Base-by-base conservation (phyloP, 805 yeast species). In the Metschnikowia lunata region DNA sequence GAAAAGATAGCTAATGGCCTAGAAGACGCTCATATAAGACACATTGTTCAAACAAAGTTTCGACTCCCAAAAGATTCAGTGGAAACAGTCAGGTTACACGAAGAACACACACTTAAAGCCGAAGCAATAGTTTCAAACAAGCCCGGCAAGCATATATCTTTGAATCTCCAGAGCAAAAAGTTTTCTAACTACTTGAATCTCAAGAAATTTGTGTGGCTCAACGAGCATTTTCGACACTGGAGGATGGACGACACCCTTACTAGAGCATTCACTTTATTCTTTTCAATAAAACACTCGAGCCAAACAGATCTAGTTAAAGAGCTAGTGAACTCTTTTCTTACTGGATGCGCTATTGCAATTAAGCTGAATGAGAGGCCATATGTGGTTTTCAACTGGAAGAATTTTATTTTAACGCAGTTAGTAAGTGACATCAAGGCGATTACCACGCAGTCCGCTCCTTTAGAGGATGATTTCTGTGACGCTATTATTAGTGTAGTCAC, bases 361-460 rank as follows among this genome's bases (percentile, higher is more conserved):
- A 26, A 29, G 26, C 54, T 58, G 36, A 50, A 54, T n/a, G 62
- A 57, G 13, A 47, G 55, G 7, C 46, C 54, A 4, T 64, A 57
- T 41, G 54, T 66, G 12, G 39, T 55, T 7, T 61, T 60, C 51
- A 67, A 66, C 49, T 69, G 71, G 69, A 55, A 57, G 36, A 69
- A 60, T 43, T 71, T 61, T 45, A 54, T 71, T 6, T 50, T 62
- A 4, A 56, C 69, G 12, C 49, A 61, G 32, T 34, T 69, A 8
- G 66, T 70, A 1, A 45, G 45, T 7, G 48, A 64, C 9, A 42
- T 68, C 8, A 47, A 55, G 13, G 41, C 31, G 2, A 10, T 29
- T 29, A 12, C 23, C 23, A 43, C 10, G 26, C 26, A 8, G 40
- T 4, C 13, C 35, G 30, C 30, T 29, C 34, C 14, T 30, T 30